Evolutionary conservation across 352 stramenopile species (phyloP).

Genomic region (Globisporangium recalcitrans): DNA sequence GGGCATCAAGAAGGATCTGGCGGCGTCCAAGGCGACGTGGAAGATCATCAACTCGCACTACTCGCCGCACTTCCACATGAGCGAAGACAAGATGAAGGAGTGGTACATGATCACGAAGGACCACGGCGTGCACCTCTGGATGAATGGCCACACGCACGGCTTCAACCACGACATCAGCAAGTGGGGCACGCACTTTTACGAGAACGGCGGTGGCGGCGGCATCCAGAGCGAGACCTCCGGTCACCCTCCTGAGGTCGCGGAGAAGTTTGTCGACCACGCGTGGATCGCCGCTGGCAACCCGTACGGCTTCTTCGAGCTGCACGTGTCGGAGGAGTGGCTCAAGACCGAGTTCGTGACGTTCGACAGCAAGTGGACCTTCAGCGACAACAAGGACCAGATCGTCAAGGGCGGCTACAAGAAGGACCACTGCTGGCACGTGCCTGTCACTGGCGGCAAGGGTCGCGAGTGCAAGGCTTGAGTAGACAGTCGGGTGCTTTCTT

Average conservation of each 20-base stretch:
- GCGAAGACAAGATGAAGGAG: conserved; percentile 83
- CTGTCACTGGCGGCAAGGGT: conserved; percentile 56
- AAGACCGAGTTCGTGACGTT: conserved; percentile 83
- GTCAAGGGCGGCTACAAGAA: conserved; percentile 75
- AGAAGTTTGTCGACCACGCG: conserved; percentile 76
- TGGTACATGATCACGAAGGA: conserved; percentile 85
- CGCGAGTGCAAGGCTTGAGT: conserved; percentile 48
- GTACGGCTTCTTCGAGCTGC: conserved; percentile 84
- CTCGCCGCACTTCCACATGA: conserved; percentile 88
- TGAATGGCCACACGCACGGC: conserved; percentile 73
- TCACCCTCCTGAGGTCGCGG: conserved; percentile 54
- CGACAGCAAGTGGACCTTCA: conserved; percentile 76
- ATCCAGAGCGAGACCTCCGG: conserved; percentile 85
- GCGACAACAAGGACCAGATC: conserved; percentile 66
- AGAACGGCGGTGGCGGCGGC: conserved; percentile 81
- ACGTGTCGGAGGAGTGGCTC: conserved; percentile 83
- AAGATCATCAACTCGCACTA: conserved; percentile 90
- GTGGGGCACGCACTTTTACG: conserved; percentile 86
- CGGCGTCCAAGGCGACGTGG: conserved; percentile 68
- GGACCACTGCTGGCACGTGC: conserved; percentile 83
- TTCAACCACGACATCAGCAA: conserved; percentile 86
- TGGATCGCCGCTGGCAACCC: conserved; percentile 78
- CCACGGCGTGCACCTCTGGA: conserved; percentile 55
- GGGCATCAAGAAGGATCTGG: conserved; percentile 66
- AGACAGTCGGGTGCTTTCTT: background rate